Conservation (phyloP, 768 basidiomycete genomes). For the Auricularia auricula-judae region DNA sequence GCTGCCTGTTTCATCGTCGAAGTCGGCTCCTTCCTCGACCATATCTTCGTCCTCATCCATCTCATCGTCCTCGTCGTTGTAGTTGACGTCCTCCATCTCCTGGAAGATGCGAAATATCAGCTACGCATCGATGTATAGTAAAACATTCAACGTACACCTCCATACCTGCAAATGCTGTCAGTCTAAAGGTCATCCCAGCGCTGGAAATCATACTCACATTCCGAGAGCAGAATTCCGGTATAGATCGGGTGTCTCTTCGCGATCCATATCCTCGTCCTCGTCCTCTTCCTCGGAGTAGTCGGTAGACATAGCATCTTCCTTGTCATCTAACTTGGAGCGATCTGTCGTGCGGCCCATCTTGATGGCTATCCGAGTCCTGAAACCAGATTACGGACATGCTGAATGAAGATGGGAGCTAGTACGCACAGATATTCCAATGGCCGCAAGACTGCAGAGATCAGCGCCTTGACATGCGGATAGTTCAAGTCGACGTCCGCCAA, state of each 20-base stretch:
- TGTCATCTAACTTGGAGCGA: slow-evolving; percentile 43
- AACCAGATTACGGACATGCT: not conserved
- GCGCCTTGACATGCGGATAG: slow-evolving; percentile 78
- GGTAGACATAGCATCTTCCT: slow-evolving; percentile 28
- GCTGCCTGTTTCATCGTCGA: slow-evolving; percentile 71
- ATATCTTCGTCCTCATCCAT: slow-evolving; percentile 71
- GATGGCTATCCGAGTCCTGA: slow-evolving; percentile 90
- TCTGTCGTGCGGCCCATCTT: slow-evolving; percentile 83
- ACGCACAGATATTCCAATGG: slow-evolving; percentile 81
- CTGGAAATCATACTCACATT: slow-evolving; percentile 44
- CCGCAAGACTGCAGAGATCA: slow-evolving; percentile 79
- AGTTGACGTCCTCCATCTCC: slow-evolving; percentile 81
- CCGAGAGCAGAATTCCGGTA: slow-evolving; percentile 95
- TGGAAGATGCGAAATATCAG: slow-evolving; percentile 19
- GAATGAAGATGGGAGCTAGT: slow-evolving; percentile 5
- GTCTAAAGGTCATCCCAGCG: not conserved
- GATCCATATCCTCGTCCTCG: slow-evolving; percentile 37
- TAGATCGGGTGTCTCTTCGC: slow-evolving; percentile 83
- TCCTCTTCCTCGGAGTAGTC: slow-evolving; percentile 46
- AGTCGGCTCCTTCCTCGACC: slow-evolving; percentile 81
- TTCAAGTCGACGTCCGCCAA: slow-evolving; percentile 91
- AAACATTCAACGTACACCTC: slow-evolving; percentile 49
- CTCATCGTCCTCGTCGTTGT: slow-evolving; percentile 49
- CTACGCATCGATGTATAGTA: not conserved
- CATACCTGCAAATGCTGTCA: slow-evolving; percentile 35